Percentiles rank a stretch among this genome's conserved stretches.
These are phyloP conservation scores for Diatrype stigma DNA, from an alignment of 2,329 filamentous ascomycete species.

Conservation along the genomic window DNA sequence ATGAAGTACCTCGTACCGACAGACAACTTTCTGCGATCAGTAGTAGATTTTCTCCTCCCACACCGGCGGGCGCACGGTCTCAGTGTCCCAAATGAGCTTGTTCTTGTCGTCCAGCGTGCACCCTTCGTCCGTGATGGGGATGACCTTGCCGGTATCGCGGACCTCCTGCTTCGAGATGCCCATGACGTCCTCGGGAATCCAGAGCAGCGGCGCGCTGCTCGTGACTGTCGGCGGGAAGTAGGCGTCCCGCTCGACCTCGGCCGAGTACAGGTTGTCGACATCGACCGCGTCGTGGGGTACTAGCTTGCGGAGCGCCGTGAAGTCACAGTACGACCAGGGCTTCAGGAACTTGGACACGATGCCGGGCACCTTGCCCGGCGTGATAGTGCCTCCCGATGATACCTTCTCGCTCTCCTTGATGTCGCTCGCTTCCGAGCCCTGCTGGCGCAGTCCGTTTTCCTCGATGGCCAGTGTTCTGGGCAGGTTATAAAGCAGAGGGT, in stretches of 20 bases:
- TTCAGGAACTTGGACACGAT: constrained; percentile 67
- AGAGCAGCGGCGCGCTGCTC: constrained; percentile 64
- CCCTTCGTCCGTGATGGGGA: constrained; percentile 77
- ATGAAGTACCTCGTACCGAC: background rate
- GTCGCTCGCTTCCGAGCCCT: constrained; percentile 5
- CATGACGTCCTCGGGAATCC: constrained; percentile 74
- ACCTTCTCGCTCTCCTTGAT: constrained; percentile 15
- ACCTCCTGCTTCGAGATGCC: constrained; percentile 77
- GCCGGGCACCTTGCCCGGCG: constrained; percentile 45
- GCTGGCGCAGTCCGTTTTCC: constrained; percentile 32
- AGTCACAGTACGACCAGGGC: constrained; percentile 73
- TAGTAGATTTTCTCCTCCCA: constrained; percentile 33
- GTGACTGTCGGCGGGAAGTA: constrained; percentile 71
- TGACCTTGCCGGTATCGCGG: constrained; percentile 63
- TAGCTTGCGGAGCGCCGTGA: constrained; percentile 63
- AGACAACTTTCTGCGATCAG: constrained; percentile 8
- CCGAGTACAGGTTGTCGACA: constrained; percentile 54
- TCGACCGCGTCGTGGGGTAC: constrained; percentile 55
- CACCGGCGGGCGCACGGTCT: constrained; percentile 27
- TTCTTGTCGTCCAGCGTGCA: constrained; percentile 68
- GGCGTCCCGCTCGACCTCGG: constrained; percentile 60
- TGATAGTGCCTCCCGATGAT: constrained; percentile 16
- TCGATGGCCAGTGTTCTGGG: constrained; percentile 63
- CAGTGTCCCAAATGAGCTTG: constrained; percentile 31
- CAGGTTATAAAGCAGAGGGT: constrained; percentile 72